Evolutionary conservation across 2,329 filamentous ascomycete species (phyloP).

Genomic region (Metarhizium sp.): DNA sequence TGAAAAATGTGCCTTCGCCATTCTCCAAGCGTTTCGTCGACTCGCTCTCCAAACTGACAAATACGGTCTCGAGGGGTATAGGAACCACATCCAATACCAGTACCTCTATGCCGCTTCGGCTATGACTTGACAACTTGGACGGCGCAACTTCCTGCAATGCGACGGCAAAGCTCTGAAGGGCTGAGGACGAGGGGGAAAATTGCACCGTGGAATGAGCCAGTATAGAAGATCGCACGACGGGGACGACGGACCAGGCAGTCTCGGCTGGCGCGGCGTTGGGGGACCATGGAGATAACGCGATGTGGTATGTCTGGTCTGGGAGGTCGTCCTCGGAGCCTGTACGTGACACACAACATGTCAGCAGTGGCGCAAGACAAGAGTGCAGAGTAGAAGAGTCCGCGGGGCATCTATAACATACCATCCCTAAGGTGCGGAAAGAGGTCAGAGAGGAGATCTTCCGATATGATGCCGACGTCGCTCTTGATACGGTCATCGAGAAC

Average conservation of each 20-base stretch:
- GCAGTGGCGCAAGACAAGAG: not conserved
- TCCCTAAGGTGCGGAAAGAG: conserved; percentile 58
- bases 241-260: conserved; percentile 76
- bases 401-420: conserved; percentile 31
- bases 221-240: conserved; percentile 55
- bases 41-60: conserved; percentile 76
- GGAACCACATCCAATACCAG: conserved; percentile 73
- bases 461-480: conserved; percentile 77
- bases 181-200: conserved; percentile 62
- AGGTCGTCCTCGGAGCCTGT: conserved; percentile 24
- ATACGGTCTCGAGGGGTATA: conserved; percentile 73
- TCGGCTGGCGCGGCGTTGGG: conserved; percentile 50
- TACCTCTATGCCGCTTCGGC: conserved; percentile 74
- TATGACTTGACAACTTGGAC: conserved; percentile 62
- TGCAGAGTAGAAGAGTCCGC: not conserved
- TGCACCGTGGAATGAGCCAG: conserved; percentile 71
- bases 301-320: conserved; percentile 41
- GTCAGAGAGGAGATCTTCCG: conserved; percentile 75
- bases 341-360: not conserved
- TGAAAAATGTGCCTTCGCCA: conserved; percentile 73
- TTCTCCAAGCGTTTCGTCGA: conserved; percentile 72
- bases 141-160: conserved; percentile 64
- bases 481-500: conserved; percentile 78
- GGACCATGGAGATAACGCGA: conserved; percentile 67
- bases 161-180: conserved; percentile 71